Evolutionary conservation across 345 rosid species (phyloP), one percentile per base, ranked within the genome.

Genomic region (Ceriops zippeliana): DNA sequence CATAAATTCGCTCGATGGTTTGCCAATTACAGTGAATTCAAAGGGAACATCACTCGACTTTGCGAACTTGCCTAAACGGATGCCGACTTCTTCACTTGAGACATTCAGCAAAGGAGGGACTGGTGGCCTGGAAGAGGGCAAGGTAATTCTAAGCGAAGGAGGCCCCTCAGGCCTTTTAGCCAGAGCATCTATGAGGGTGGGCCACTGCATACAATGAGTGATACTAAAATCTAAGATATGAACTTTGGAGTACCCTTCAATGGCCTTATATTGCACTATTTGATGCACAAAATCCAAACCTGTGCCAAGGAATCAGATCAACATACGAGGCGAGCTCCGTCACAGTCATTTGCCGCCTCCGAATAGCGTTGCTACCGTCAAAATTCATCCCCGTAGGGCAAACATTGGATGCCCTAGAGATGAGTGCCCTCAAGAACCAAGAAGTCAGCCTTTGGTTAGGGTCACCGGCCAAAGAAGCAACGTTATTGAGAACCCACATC

Each of bases 401-500:
- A 67, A 88, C 77, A 52, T 79, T 82, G 47, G 89, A 79, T 2
- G 89, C 87, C 65, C 87, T 73, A 19, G 84, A 82, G 52, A 88
- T 76, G 26, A 88, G 83, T 35, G 93, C 93, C 71, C 80, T 77
- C 10, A 88, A 65, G 49, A 86, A 88, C 86, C 89, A 84, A 1
- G 85, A 77, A 47, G 90, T 59, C 59, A 88, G 87, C 73, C 90
- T 80, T 66, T 86, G 87, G 75, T 88, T 88, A 7, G 89, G 90
- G 78, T 86, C 93, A 37, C 90, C 90, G 1, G 69, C 65, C 26
- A 78, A 52, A 27, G 93, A 88, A 35, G 93, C 90, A 58, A 88
- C 87, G 64, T 88, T 88, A 66, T 88, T 86, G 73, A 88, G 90
- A 59, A 88, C 93, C 93, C 93, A 88, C 93, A 88, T 88, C 66